Evolutionary conservation across 2,329 filamentous ascomycete genomes (phyloP).

Genomic region (Lachnellula cervina): DNA sequence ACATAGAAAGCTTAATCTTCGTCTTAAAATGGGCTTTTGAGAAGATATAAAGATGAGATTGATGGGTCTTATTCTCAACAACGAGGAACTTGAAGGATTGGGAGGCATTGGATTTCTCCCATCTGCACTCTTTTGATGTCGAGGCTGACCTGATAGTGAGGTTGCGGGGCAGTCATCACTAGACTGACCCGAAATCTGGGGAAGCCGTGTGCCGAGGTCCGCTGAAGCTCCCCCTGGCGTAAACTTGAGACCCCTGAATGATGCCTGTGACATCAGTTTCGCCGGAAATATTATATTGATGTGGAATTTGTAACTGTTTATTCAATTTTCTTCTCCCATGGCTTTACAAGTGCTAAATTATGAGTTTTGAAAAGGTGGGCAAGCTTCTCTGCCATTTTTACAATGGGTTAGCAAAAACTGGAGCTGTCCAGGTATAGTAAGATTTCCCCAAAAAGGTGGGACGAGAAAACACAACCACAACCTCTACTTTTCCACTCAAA

Average conservation of each 20-base stretch:
- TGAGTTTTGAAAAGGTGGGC: no score
- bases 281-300: background rate
- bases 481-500: background rate
- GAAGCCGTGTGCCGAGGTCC: constrained; percentile 7
- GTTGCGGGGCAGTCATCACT: constrained; percentile 1
- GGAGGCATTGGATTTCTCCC: background rate
- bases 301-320: no score
- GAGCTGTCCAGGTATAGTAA: no score
- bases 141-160: background rate
- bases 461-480: background rate
- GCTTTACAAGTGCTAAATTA: no score
- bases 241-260: background rate
- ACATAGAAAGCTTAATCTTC: background rate
- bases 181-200: constrained; percentile 12
- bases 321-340: no score
- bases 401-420: no score
- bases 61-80: background rate
- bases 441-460: no score
- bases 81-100: background rate
- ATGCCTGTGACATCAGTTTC: background rate
- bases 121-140: background rate
- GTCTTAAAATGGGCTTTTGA: background rate
- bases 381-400: no score
- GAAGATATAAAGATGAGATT: background rate
- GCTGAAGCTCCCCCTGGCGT: background rate